Evolutionary conservation across 768 basidiomycete genomes (phyloP), one percentile per base, ranked within the genome.

Genomic region (Amanita fuliginea): DNA sequence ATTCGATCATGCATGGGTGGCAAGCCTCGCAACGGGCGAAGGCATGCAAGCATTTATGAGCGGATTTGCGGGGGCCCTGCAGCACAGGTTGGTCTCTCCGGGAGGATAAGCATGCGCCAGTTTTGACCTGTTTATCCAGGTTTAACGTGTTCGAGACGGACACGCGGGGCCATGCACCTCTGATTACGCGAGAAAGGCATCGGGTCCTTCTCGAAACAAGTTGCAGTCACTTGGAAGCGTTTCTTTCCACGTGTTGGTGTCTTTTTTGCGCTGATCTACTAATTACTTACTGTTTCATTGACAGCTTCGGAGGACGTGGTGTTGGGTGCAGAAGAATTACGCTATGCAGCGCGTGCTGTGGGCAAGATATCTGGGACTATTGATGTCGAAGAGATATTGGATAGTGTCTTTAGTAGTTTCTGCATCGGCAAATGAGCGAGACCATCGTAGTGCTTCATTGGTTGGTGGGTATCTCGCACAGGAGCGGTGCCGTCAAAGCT

Each of bases 301-400:
- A 26, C 59, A 83, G 82, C 75, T 7, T 57, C 75, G 1, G 71
- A 76, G n/a, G 86, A 92, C 53, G 67, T 93, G 3, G 89, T 93
- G 5, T 60, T 87, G 9, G 89, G 78, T 4, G 90, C 90, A 0
- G 92, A 95, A 62, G 89, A 92, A 59, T 71, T 95, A 21, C 79
- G 92, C 21, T 90, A 92, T 59, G 92, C 90, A 1, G 81, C 84
- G 0, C 76, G 77, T 51, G 82, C 88, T 3, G 75, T 95, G n/a
- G 91, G 88, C 1, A 78, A 80, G 51, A 80, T 94, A n/a, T 81
- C 84, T 1, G 91, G 92, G 3, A 60, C 74, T 6, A 82, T 95
- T 49, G 83, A 82, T 41, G 78, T 83, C 10, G 92, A 95, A 57
- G 89, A 94, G 52, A 71, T 94, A 6, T 63, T 95, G 18, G 89